phyloP scores from a whole-genome alignment of 768 basidiomycete genomes.

The Termitomyces sp. region DNA sequence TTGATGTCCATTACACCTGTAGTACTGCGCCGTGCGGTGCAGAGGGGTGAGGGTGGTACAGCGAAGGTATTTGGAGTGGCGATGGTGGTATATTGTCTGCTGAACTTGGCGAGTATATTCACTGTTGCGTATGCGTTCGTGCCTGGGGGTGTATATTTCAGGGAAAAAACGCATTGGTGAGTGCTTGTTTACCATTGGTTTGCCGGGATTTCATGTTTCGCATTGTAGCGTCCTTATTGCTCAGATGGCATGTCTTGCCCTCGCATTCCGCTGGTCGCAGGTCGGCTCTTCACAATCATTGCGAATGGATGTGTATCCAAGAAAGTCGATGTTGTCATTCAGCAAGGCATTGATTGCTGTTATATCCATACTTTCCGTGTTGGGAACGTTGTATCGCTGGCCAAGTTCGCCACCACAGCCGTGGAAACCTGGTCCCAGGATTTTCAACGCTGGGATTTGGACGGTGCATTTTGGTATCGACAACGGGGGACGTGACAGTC shows the following conservation, averaged over 20 bases:
- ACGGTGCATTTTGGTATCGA: constrained; percentile 87
- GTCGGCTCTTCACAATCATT: background rate
- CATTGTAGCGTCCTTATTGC: constrained; percentile 42
- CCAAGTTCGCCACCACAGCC: constrained; percentile 46
- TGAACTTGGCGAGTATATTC: constrained; percentile 68
- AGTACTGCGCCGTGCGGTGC: constrained; percentile 43
- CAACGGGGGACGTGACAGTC: constrained; percentile 70
- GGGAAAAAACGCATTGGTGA: constrained; percentile 74
- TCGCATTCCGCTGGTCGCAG: constrained; percentile 38
- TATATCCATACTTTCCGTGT: constrained; percentile 41
- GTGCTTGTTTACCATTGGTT: constrained; percentile 18
- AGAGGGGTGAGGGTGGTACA: constrained; percentile 29
- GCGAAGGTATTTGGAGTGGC: constrained; percentile 49
- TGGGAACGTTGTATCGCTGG: constrained; percentile 48
- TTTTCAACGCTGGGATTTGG: constrained; percentile 86
- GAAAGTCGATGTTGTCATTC: constrained; percentile 14
- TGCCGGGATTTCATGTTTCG: background rate
- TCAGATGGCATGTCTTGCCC: constrained; percentile 45
- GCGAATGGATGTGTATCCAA: background rate
- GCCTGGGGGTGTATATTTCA: constrained; percentile 66
- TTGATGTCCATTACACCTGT: constrained; percentile 57
- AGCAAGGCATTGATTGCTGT: constrained; percentile 29
- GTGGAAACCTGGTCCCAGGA: constrained; percentile 55
- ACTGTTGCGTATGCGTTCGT: constrained; percentile 92
- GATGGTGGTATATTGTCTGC: constrained; percentile 54